These are phyloP conservation scores for Candida jianshihensis DNA, from an alignment of 805 yeast genomes.

Conservation along the genomic window DNA sequence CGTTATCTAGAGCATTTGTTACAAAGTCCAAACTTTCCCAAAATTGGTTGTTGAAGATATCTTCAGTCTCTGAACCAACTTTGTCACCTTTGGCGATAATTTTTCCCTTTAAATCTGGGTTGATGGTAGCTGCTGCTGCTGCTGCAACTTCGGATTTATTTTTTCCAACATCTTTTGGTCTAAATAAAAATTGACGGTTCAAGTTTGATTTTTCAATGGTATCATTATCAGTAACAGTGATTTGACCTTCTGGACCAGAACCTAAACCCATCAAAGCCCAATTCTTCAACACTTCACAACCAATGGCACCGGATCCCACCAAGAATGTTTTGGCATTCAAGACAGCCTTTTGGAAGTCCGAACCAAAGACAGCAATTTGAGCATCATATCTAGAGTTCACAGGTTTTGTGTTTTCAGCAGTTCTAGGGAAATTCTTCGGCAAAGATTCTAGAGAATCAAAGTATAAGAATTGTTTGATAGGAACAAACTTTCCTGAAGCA, in stretches of 20 bases:
- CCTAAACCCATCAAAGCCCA: constrained; percentile 98
- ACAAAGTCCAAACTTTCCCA: constrained; percentile 85
- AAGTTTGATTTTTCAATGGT: constrained; percentile 92
- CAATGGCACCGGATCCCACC: constrained; percentile 98
- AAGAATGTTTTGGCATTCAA: constrained; percentile 78
- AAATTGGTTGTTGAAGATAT: constrained; percentile 75
- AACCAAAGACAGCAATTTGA: constrained; percentile 94
- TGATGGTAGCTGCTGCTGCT: constrained; percentile 74
- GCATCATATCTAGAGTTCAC: constrained; percentile 80
- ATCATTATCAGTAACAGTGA: constrained; percentile 86
- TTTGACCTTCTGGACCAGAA: constrained; percentile 82
- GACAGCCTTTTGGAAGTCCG: constrained; percentile 62
- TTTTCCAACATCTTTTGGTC: constrained; percentile 91
- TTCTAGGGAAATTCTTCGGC: constrained; percentile 62
- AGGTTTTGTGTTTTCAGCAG: constrained; percentile 68
- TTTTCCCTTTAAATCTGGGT: constrained; percentile 73
- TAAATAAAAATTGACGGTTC: constrained; percentile 92
- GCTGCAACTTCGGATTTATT: constrained; percentile 90
- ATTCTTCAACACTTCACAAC: constrained; percentile 96
- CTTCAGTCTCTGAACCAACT: constrained; percentile 90
- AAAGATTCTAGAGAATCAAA: constrained; percentile 91
- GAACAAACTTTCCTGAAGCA: constrained; percentile 91
- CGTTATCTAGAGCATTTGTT: constrained; percentile 94
- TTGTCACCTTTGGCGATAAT: constrained; percentile 75
- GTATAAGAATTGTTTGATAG: constrained; percentile 85